Evolutionary conservation across 345 rosid genomes (phyloP), one percentile per base, ranked within the genome.

Genomic region (Lumnitzera littorea): DNA sequence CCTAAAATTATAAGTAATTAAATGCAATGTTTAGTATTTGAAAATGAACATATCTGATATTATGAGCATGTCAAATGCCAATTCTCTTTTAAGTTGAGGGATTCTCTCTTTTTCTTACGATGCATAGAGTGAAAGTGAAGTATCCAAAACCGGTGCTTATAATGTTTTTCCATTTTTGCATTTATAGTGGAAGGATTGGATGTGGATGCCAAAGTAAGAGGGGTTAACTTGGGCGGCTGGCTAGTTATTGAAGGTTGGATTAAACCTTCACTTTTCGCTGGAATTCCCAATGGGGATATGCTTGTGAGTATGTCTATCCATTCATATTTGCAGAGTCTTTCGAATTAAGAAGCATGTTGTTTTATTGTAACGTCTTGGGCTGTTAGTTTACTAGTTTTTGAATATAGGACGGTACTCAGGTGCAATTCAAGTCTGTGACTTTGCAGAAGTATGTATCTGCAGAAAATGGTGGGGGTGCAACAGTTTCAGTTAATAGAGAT

Each of bases 171-270:
- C 43, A 9, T 53, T 56, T 53, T 63, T 49, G 31, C 65, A 58
- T 49, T 62, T 27, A 4, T 53, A 86, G 89, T 86, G 74, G 83
- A 80, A 58, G 94, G 94, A 55, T 50, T 84, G 59, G 71, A 46
- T 59, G 80, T 73, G 25, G 75, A 72, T 73, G 67, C 85, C 48
- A 86, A 82, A 78, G 94, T 86, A 60, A 76, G 80, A 67, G 94
- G 76, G 58, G 94, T 86, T 58, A 86, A 86, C 59, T 75, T 86
- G 71, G 94, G 87, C 20, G 94, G 94, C 24, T 86, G 94, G 94
- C 70, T 86, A 64, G 87, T 86, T 56, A 57, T 86, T n/a, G 89
- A 86, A 73, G 94, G 94, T 59, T 86, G 94, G 94, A 84, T 86
- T 65, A 86, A 84, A 73, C 89, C 94, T 55, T 80, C 94, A 55